phyloP scores from a whole-genome alignment of 257 asterid genomes.

The Solanum appendiculatum region DNA sequence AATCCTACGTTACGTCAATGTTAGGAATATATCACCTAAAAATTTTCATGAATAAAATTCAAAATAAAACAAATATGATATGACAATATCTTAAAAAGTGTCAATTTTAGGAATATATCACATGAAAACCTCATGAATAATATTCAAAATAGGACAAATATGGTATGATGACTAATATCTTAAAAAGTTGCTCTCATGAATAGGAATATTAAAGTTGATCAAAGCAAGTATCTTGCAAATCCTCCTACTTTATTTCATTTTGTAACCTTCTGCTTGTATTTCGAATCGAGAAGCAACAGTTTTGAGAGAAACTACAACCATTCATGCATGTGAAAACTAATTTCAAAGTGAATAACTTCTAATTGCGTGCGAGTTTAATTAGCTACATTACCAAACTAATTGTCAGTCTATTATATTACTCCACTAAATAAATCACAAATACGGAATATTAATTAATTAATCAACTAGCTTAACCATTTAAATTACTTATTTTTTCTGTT shows the following conservation, averaged over 20 bases:
- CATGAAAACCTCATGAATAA: not conserved
- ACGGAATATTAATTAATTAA: not conserved
- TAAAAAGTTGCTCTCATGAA: not conserved
- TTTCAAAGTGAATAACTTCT: not conserved
- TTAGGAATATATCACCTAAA: not conserved
- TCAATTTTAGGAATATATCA: not conserved
- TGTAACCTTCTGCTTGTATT: not conserved
- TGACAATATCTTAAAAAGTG: no score
- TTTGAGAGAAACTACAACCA: not conserved
- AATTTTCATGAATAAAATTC: not conserved
- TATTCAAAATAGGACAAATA: not conserved
- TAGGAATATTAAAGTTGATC: not conserved
- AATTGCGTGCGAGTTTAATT: not conserved
- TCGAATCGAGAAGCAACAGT: not conserved
- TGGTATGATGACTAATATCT: not conserved
- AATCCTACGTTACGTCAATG: not conserved
- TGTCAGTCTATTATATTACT: not conserved
- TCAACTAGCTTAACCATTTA: not conserved
- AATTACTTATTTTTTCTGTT: no score
- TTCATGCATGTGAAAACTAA: not conserved
- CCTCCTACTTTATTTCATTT: not conserved
- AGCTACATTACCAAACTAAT: not conserved
- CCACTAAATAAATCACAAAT: no score
- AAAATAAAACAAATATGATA: no score
- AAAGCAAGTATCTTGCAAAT: not conserved